These are phyloP conservation scores for Rossbeevera mucosa DNA, from an alignment of 768 basidiomycete genomes.

Conservation along the genomic window DNA sequence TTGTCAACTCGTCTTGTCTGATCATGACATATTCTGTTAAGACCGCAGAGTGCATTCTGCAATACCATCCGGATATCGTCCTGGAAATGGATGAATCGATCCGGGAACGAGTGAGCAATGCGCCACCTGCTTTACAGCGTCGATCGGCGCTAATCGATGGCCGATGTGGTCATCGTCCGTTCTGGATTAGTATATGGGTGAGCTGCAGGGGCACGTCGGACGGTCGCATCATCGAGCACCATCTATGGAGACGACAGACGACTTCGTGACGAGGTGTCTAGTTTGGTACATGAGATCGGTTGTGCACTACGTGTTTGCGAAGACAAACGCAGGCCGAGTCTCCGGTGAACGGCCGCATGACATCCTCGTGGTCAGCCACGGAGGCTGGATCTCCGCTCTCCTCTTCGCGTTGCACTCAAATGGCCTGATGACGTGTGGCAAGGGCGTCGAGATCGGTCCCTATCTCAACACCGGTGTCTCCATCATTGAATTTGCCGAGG, in stretches of 20 bases:
- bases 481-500: constrained; percentile 48
- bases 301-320: constrained; percentile 25
- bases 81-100: constrained; percentile 45
- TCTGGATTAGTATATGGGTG: constrained; percentile 51
- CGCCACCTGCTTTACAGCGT: not conserved
- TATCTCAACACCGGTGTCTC: constrained; percentile 40
- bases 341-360: constrained; percentile 29
- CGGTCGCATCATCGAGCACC: constrained; percentile 15
- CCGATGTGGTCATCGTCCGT: not conserved
- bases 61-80: constrained; percentile 43
- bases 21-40: constrained; percentile 20
- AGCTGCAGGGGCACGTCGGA: constrained; percentile 47
- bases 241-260: constrained; percentile 25
- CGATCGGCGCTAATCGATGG: not conserved
- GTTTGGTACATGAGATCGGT: constrained; percentile 60
- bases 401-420: constrained; percentile 44
- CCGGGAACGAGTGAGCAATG: constrained; percentile 57
- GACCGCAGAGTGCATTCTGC: constrained; percentile 66
- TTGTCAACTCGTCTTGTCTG: not conserved
- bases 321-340: constrained; percentile 10
- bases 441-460: constrained; percentile 25
- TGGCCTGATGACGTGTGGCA: constrained; percentile 34
- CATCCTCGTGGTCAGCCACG: constrained; percentile 64
- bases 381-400: constrained; percentile 56
- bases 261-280: constrained; percentile 46